Percentiles rank a stretch among this genome's conserved stretches.
These are phyloP conservation scores for Exsudoporus frostii DNA, from an alignment of 768 basidiomycete genomes.

Conservation along the genomic window DNA sequence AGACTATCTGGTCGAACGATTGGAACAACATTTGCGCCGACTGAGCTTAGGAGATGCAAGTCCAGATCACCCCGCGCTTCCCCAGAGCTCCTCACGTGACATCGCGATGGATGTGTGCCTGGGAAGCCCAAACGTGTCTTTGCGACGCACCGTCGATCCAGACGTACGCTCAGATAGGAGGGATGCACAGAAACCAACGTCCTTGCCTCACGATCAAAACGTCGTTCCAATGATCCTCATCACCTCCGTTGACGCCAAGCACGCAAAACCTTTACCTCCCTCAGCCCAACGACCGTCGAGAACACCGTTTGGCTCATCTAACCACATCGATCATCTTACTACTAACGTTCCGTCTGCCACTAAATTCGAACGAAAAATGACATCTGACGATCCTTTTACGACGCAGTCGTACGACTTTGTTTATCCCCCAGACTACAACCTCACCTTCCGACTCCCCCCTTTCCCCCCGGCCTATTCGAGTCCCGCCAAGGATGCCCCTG, in stretches of 20 bases:
- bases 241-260: constrained; percentile 26
- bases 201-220: neutral
- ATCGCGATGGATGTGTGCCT: constrained; percentile 3
- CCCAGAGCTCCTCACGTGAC: neutral
- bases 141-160: neutral
- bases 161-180: neutral
- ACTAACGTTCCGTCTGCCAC: neutral
- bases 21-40: constrained; percentile 20
- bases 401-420: neutral
- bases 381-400: constrained; percentile 17
- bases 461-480: neutral
- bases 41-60: constrained; percentile 17
- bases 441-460: constrained; percentile 15
- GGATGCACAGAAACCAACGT: neutral
- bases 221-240: constrained; percentile 22
- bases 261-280: constrained; percentile 18
- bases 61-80: neutral
- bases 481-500: constrained; percentile 5
- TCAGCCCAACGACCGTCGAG: constrained; percentile 10
- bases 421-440: neutral
- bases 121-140: neutral
- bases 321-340: constrained; percentile 4
- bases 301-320: constrained; percentile 13
- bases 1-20: constrained; percentile 20
- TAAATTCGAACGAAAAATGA: neutral